Conservation (phyloP, 371 early-diverging fungal genomes). For the Mucor sp. region DNA sequence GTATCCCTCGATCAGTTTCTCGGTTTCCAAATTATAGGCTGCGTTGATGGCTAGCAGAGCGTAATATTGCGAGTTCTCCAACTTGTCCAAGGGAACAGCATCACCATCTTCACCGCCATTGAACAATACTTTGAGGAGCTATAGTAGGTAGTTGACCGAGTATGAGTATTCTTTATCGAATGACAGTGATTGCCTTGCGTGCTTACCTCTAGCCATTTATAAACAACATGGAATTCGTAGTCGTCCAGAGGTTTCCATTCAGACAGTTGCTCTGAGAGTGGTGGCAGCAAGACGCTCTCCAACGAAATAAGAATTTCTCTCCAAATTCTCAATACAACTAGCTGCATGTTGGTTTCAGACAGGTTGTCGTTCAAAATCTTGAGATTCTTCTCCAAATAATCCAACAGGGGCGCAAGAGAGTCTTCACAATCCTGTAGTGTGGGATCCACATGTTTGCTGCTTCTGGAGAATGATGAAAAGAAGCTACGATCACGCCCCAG, state of each 20-base stretch:
- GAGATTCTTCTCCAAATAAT: constrained; percentile 88
- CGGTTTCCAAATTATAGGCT: constrained; percentile 64
- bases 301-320: constrained; percentile 76
- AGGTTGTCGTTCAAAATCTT: constrained; percentile 75
- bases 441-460: constrained; percentile 35
- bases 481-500: constrained; percentile 47
- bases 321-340: constrained; percentile 85
- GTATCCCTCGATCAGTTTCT: constrained; percentile 66
- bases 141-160: constrained; percentile 16
- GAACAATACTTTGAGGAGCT: constrained; percentile 83
- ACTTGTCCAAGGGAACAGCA: constrained; percentile 69
- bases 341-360: constrained; percentile 77
- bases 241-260: constrained; percentile 68
- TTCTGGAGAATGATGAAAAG: constrained; percentile 42
- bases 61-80: constrained; percentile 79
- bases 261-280: constrained; percentile 68
- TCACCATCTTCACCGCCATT: constrained; percentile 88
- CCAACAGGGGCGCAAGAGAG: constrained; percentile 75
- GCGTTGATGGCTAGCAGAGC: constrained; percentile 63
- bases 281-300: constrained; percentile 80
- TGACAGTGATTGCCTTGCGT: not conserved
- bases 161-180: not conserved
- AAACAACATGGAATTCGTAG: constrained; percentile 74
- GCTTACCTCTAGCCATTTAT: constrained; percentile 69
- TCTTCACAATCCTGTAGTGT: constrained; percentile 76